Evolutionary conservation across 1,139 yeast species (phyloP), one percentile per base, ranked within the genome.

Genomic region (Kurtzmaniella quercitrusa): DNA sequence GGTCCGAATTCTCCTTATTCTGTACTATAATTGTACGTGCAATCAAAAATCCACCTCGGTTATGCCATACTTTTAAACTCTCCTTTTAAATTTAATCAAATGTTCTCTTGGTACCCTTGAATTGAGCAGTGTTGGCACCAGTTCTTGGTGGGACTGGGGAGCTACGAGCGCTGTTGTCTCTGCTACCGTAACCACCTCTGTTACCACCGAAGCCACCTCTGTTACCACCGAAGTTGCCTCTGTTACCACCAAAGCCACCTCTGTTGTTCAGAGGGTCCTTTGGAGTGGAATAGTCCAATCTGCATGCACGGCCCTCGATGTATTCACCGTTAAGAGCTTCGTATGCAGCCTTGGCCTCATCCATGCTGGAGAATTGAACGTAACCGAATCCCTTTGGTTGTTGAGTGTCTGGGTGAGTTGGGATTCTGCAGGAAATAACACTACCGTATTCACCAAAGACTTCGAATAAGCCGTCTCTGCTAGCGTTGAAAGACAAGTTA

Each of bases 341-440:
- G 53, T 87, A 72, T 46, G 98, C 98, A 50, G 83, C 79, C 71
- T 85, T 81, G 54, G 98, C 98, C 64, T 88, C 96, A 41, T 91
- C 98, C 51, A 86, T 74, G 44, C 84, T 76, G 36, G 85, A 75
- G 65, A 80, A 91, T 74, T 93, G 98, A 47, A 93, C 96, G 70
- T 93, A 93, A 54, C 98, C 98, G 73, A 93, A 93, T 54, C 98
- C 98, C 80, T 93, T 93, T 67, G 96, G 95, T 73, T 91, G 97
- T 66, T 89, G 95, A 53, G 98, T 89, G 68, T 91, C 98, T 61
- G 96, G 98, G 72, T 91, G 95, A 40, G 98, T 91, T 67, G 98
- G 98, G 56, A 93, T 75, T 76, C 98, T 84, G 58, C 91, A 91
- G 48, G 95, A 86, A 46, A 88, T 71, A 49, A 93, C 87, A 51